Evolutionary conservation across 2,329 filamentous ascomycete genomes (phyloP), one percentile per base, ranked within the genome.

Genomic region (Colletotrichum liaoningense): DNA sequence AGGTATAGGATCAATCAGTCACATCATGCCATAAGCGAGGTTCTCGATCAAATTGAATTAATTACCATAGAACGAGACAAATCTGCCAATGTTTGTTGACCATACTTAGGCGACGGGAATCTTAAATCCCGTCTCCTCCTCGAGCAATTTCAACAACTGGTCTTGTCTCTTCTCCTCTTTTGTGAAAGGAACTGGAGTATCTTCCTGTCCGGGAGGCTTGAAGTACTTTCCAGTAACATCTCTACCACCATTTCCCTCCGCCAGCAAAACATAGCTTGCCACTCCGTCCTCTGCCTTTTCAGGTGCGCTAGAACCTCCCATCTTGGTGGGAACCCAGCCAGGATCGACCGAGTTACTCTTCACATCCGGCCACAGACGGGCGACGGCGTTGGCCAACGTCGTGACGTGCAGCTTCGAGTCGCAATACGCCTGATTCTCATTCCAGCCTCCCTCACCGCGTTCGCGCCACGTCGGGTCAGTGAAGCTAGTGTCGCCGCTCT

Each of bases 391-490:
- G 1, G 88, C 87, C 16, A 91, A 82, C 79, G 91, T 83, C 38
- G 88, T 80, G 72, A 88, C 85, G 73, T 91, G 88, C 38, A 91
- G 77, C 78, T 92, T 91, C 71, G 83, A 88, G 73, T 90, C 88
- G 69, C 81, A 82, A 74, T 91, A 91, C 2, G 72, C 72, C 79
- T 76, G 16, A 80, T 80, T 5, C 79, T 78, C 56, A 78, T 77
- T 55, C 68, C 63, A 82, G 68, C 83, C 84, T 4, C 82, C 79
- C 28, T 85, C 78, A 63, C 85, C 83, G 19, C 72, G 68, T 52
- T 59, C 67, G 38, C 64, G 57, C 72, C 72, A 74, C 4, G 69
- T 72, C 11, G 69, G 63, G 59, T 88, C 85, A 3, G 87, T 85
- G 19, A 84, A 82, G 33, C 81, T 80, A 8, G 60, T 12, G 69